Evolutionary conservation across 345 rosid genomes (phyloP).

Genomic region (Reutealis trisperma): DNA sequence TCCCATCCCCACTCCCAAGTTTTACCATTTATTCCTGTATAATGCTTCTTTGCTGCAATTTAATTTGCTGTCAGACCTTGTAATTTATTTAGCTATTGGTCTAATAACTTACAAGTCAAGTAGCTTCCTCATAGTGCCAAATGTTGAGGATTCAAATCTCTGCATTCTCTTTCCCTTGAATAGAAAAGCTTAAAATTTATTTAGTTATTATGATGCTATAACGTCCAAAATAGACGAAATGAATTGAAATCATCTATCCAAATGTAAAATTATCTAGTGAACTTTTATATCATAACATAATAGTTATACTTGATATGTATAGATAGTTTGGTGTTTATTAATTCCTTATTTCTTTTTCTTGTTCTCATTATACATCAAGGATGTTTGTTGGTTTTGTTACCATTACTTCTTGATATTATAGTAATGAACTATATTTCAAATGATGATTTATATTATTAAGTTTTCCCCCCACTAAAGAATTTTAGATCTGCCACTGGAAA

Average conservation of each 20-base stretch:
- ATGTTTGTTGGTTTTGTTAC: neutral
- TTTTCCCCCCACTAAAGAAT: neutral
- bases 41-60: neutral
- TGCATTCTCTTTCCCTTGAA: too few relatives aligned
- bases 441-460: neutral
- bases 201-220: too few relatives aligned
- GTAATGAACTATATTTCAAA: neutral
- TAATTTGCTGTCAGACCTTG: neutral
- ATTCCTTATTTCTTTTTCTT: neutral
- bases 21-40: neutral
- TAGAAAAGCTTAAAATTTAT: neutral
- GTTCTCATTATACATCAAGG: neutral
- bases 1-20: neutral
- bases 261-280: too few relatives aligned
- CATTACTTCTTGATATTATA: neutral
- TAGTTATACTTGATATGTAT: neutral
- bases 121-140: too few relatives aligned
- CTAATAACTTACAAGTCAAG: neutral
- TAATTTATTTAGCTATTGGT: neutral
- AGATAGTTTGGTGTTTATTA: neutral
- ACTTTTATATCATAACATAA: neutral
- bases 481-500: neutral
- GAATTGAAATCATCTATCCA: neutral
- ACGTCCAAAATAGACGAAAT: neutral
- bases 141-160: neutral